Conservation (phyloP, 23 red algal species). For the Chondrus crispus region DNA sequence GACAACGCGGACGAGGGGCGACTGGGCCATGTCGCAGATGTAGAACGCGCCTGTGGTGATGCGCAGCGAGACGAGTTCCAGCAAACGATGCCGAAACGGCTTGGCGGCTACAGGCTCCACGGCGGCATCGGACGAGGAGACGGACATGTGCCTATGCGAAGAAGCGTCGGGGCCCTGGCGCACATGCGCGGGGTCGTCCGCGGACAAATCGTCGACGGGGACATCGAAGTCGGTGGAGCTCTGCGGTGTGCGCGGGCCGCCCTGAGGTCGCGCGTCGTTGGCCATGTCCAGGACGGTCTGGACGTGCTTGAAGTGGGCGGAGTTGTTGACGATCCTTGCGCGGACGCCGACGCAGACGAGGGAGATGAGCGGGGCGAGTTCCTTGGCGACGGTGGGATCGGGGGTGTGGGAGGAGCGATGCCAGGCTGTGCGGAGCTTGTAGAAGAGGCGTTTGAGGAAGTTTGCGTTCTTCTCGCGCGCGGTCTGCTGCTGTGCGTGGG, state of each 20-base stretch:
- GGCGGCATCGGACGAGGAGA: constrained; percentile 13
- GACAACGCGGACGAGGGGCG: constrained; percentile 40
- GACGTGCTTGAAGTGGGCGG: constrained; percentile 11
- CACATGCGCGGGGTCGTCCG: not conserved
- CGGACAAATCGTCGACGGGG: not conserved
- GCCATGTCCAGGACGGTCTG: not conserved
- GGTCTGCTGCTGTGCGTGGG: constrained; percentile 8
- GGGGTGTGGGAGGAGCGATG: not conserved
- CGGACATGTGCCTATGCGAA: not conserved
- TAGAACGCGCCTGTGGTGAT: constrained; percentile 54
- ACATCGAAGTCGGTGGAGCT: not conserved
- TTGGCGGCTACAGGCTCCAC: constrained; percentile 40
- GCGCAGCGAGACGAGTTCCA: constrained; percentile 40
- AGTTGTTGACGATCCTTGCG: constrained; percentile 20
- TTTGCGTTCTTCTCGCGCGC: constrained; percentile 36
- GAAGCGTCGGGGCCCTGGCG: too few species aligned
- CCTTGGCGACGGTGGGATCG: constrained; percentile 3
- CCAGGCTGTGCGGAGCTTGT: constrained; percentile 46
- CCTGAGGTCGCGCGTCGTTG: not conserved
- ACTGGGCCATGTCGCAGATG: constrained; percentile 60
- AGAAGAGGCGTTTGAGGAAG: constrained; percentile 41
- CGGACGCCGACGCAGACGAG: constrained; percentile 33
- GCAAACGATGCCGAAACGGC: constrained; percentile 27
- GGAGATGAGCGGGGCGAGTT: constrained; percentile 41
- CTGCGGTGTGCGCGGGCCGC: too few species aligned